Evolutionary conservation across 768 basidiomycete species (phyloP), one percentile per base, ranked within the genome.

Genomic region (Agaricus subrufescens): DNA sequence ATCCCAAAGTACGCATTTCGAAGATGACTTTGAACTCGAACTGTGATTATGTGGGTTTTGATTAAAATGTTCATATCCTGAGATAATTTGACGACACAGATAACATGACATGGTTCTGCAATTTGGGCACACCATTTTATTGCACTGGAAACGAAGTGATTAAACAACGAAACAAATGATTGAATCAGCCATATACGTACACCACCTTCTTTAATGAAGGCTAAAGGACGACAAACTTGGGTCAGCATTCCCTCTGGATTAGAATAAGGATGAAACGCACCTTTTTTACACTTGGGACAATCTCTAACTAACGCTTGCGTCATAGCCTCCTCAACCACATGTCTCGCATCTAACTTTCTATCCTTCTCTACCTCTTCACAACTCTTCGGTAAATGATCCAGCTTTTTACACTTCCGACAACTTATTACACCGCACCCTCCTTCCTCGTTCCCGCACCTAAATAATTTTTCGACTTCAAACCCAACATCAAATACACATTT

Each of bases 261-360:
- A 9, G 23, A 48, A 57, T 31, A 44, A 58, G 57, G 55, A 38
- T 58, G 71, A 19, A 25, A 49, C 60, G 4, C 58, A 89, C 91
- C 78, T 78, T 93, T 91, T 52, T 82, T 67, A 70, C 91, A 96
- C 56, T 85, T 87, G 0, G 94, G 94, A 69, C 94, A 97, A 60
- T 85, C 87, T 38, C 94, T 81, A 84, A 93, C 89, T 11, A 95
- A 73, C 3, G 94, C 94, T 44, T 78, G 77, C 34, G 90, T 91
- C 94, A 97, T 97, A 2, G 94, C 94, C 65, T 97, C 94, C 66
- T 97, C 94, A 29, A 97, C 77, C 1, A 78, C 67, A 71, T 95
- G 93, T 53, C 85, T 78, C 11, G 81, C 85, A 67, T 91, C 85
- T 14, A 94, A 68, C 48, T 83, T 80, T 58, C 79, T 83, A 66